Evolutionary conservation across 2,329 filamentous ascomycete genomes (phyloP), one percentile per base, ranked within the genome.

Genomic region (Fusarium brevicatenulatum): DNA sequence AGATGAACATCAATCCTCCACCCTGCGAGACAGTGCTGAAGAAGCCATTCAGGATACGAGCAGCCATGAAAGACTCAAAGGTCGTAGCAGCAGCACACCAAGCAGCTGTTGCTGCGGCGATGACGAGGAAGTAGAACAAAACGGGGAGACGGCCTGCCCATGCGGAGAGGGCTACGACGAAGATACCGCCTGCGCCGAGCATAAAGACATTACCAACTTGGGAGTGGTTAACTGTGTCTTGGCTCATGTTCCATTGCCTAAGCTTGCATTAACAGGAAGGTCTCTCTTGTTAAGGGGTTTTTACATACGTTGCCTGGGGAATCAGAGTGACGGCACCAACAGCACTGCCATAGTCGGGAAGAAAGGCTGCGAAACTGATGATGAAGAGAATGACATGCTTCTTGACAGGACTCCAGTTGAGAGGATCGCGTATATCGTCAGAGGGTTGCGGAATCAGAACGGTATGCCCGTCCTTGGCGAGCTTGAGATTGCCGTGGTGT

Each of bases 251-350:
- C 49, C 49, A 53, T 21, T 36, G n/a, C 7, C 49, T 52, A 15
- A 7, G 9, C 11, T 4, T 1, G 5, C 2, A 13, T 50, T 6
- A 52, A 10, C 12, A 11, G 2, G 1, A 10, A 5, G 3, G 25
- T 25, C 4, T 11, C 9, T 8, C 3, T 13, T 21, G 9, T 2
- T 10, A 15, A 16, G 0, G 7, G 10, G 12, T 19, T 4, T 12
- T 4, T 6, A 37, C 32, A 21, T 16, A 37, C 49, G 34, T 4
- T 16, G 49, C 49, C 9, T 53, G 49, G 0, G 49, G 49, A 0
- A 37, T 25, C 4, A 53, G 49, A 2, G 49, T 53, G 4, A 53
- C 49, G 2, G 49, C 49, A 2, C 49, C 49, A 8, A 36, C 34
- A 0, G 49, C 49, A 4, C 49, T 53, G 1, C 49, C 49, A 16